Evolutionary conservation across 257 asterid species (phyloP).

Genomic region (Plantago ovata): DNA sequence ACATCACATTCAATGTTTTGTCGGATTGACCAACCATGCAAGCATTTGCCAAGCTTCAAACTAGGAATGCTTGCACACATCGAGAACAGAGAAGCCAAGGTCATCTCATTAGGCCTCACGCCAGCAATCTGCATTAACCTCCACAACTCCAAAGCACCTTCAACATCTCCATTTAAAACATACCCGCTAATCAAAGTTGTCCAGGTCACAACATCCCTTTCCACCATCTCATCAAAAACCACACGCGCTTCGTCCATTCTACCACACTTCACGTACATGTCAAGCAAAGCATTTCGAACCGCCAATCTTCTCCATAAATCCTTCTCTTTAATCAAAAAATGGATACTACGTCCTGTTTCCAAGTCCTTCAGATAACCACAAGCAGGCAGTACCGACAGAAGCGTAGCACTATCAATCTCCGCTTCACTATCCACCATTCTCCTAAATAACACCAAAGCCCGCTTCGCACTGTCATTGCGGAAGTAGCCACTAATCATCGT

Average conservation of each 20-base stretch:
- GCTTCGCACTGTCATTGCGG: slow-evolving; percentile 45
- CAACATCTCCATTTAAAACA: slow-evolving; percentile 37
- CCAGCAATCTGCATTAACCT: slow-evolving; percentile 73
- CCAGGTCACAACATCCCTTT: slow-evolving; percentile 85
- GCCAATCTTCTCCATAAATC: slow-evolving; percentile 44
- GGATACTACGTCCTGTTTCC: slow-evolving; percentile 57
- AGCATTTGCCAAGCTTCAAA: slow-evolving; percentile 73
- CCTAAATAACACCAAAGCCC: slow-evolving; percentile 52
- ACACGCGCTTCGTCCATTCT: slow-evolving; percentile 55
- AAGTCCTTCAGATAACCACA: slow-evolving; percentile 64
- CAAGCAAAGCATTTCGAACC: slow-evolving; percentile 68
- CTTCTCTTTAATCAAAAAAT: slow-evolving; percentile 44
- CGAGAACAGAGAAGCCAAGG: slow-evolving; percentile 69
- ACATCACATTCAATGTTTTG: slow-evolving; percentile 62
- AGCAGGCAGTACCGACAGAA: slow-evolving; percentile 78
- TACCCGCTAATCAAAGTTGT: slow-evolving; percentile 79
- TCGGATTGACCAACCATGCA: slow-evolving; percentile 87
- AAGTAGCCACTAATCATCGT: slow-evolving; percentile 85
- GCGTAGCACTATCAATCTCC: slow-evolving; percentile 69
- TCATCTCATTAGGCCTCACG: slow-evolving; percentile 76
- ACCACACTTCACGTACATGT: slow-evolving; percentile 83
- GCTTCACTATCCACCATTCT: slow-evolving; percentile 45
- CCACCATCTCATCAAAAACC: slow-evolving; percentile 52
- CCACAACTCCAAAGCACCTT: slow-evolving; percentile 49
- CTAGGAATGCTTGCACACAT: slow-evolving; percentile 49